These are phyloP conservation scores for Trametes villosa DNA, from an alignment of 768 basidiomycete genomes.

Conservation along the genomic window DNA sequence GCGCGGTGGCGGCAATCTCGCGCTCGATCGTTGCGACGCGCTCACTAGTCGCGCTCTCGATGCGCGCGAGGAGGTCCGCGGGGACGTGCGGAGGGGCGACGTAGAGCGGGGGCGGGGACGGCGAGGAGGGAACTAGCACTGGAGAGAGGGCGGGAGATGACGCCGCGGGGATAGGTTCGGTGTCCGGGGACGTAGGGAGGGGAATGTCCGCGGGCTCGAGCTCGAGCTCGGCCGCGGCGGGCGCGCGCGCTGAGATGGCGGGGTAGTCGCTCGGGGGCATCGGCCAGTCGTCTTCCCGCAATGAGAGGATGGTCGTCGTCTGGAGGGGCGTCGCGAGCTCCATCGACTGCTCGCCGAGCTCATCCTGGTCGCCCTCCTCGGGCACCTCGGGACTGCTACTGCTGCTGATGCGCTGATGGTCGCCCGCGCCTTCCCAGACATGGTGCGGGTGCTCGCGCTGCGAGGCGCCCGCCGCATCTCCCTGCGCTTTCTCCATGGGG, in stretches of 20 bases:
- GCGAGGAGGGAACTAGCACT: background rate
- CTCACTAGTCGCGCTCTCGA: slow-evolving; percentile 7
- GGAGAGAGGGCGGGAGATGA: background rate
- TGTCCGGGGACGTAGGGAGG: slow-evolving; percentile 10
- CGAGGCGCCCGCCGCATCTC: background rate
- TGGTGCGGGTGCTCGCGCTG: too few species aligned
- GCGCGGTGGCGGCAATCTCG: slow-evolving; percentile 12
- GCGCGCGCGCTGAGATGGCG: background rate
- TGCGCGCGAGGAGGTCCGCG: slow-evolving; percentile 3
- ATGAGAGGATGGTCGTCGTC: slow-evolving; percentile 21
- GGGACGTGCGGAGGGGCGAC: background rate
- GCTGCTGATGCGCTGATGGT: background rate
- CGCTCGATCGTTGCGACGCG: slow-evolving; percentile 21
- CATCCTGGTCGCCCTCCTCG: slow-evolving; percentile 13
- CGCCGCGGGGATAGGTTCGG: background rate
- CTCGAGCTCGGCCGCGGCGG: background rate
- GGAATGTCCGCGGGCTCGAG: slow-evolving; percentile 14
- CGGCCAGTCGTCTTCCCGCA: slow-evolving; percentile 17
- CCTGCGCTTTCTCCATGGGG: background rate
- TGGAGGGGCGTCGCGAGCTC: slow-evolving; percentile 28
- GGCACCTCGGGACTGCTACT: background rate
- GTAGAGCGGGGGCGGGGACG: background rate
- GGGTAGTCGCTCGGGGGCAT: background rate
- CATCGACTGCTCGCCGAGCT: slow-evolving; percentile 24
- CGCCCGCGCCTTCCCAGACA: too few species aligned